A percentile compares a stretch with the other conserved stretches of the same genome.
Evolutionary conservation across 352 stramenopile genomes (phyloP).

Genomic region (Phytophthora pinifolia): DNA sequence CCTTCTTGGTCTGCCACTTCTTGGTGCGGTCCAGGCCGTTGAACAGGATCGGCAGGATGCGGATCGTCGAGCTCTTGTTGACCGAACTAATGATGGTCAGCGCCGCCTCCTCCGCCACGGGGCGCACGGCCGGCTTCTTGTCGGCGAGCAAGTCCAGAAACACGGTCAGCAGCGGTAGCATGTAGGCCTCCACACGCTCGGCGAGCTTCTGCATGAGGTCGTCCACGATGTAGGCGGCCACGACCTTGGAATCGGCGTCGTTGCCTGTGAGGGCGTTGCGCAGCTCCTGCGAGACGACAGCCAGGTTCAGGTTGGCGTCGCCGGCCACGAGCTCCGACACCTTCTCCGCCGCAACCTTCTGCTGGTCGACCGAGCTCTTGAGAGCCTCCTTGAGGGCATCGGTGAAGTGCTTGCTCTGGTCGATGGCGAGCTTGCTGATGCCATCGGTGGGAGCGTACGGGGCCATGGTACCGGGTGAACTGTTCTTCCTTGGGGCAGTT

Average conservation of each 20-base stretch:
- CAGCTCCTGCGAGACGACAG: slow-evolving; percentile 68
- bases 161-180: slow-evolving; percentile 63
- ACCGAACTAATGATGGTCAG: slow-evolving; percentile 77
- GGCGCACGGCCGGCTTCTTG: slow-evolving; percentile 79
- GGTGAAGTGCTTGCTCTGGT: slow-evolving; percentile 92
- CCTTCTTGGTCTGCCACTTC: slow-evolving; percentile 98
- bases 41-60: slow-evolving; percentile 92
- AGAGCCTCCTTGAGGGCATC: slow-evolving; percentile 81
- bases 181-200: slow-evolving; percentile 77
- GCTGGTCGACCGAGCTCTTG: slow-evolving; percentile 62
- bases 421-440: slow-evolving; percentile 84
- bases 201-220: slow-evolving; percentile 88
- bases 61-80: slow-evolving; percentile 89
- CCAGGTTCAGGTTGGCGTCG: slow-evolving; percentile 75
- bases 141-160: slow-evolving; percentile 82
- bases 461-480: slow-evolving; percentile 60
- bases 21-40: slow-evolving; percentile 74
- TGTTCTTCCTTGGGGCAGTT: slow-evolving; percentile 32
- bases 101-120: slow-evolving; percentile 71
- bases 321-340: slow-evolving; percentile 76
- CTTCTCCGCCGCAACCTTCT: slow-evolving; percentile 85
- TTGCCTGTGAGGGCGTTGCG: slow-evolving; percentile 54
- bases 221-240: slow-evolving; percentile 75
- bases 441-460: slow-evolving; percentile 80
- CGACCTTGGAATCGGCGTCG: slow-evolving; percentile 67